phyloP scores from a whole-genome alignment of 2,329 filamentous ascomycete genomes.

The Ophiostoma australiae region DNA sequence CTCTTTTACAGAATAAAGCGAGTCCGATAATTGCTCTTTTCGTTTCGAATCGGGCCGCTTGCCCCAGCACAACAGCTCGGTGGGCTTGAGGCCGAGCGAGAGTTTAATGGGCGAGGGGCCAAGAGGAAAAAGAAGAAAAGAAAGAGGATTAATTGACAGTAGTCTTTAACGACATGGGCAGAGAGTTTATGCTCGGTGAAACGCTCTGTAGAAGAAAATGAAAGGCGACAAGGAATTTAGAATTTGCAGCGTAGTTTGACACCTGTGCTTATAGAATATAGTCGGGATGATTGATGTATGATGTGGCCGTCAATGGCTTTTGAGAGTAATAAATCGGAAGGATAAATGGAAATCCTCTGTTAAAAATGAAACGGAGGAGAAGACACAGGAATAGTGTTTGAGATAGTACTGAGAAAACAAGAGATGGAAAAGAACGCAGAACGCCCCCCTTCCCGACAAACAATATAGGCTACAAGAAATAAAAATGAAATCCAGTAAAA shows the following conservation, averaged over 20 bases:
- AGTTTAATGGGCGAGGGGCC: background rate
- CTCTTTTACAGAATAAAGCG: background rate
- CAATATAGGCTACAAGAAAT: too few species aligned
- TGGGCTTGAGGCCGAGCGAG: background rate
- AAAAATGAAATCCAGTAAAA: too few species aligned
- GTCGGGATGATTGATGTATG: too few species aligned
- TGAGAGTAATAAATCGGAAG: too few species aligned
- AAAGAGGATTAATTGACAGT: background rate
- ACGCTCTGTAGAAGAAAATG: background rate
- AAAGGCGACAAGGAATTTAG: too few species aligned
- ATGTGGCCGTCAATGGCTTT: too few species aligned
- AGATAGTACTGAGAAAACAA: background rate
- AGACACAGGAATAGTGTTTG: too few species aligned
- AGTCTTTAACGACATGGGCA: background rate
- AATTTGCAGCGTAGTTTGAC: background rate
- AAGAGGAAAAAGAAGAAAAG: background rate
- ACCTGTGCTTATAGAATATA: too few species aligned
- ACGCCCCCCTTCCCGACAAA: too few species aligned
- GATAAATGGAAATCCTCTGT: too few species aligned
- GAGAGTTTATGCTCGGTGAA: background rate
- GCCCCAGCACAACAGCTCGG: slow-evolving; percentile 1
- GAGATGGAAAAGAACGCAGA: too few species aligned
- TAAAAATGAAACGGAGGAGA: too few species aligned
- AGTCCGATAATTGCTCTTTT: background rate
- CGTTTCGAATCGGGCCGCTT: slow-evolving; percentile 24